Conservation (phyloP, 306 rosid species). For the Glycine tomentella region DNA sequence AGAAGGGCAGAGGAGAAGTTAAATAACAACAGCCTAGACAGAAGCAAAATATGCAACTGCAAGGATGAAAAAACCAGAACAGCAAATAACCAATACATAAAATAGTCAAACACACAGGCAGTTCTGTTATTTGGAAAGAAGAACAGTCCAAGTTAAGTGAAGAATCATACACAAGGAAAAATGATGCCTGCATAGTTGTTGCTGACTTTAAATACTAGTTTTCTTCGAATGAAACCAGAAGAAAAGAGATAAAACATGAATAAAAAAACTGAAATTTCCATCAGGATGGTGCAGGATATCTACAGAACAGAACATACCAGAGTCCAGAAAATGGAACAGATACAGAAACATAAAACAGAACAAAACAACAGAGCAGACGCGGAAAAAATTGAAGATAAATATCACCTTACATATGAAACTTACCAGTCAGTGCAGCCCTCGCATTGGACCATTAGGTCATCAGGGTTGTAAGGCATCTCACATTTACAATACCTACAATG, state of each 20-base stretch:
- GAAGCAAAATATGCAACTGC: no score
- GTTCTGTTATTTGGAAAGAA: no score
- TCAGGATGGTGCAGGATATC: slow-evolving; percentile 19
- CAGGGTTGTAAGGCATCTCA: slow-evolving; percentile 99
- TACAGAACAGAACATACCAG: slow-evolving; percentile 31
- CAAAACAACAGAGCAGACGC: slow-evolving; percentile 21
- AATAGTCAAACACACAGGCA: no score
- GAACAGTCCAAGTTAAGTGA: no score
- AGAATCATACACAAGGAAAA: no score
- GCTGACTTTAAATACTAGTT: slow-evolving; percentile 42
- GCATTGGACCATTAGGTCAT: slow-evolving; percentile 97
- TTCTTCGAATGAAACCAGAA: slow-evolving; percentile 41
- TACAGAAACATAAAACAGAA: neutral
- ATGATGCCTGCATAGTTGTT: slow-evolving; percentile 22
- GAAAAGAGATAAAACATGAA: slow-evolving; percentile 35
- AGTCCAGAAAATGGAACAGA: slow-evolving; percentile 32
- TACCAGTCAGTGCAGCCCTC: slow-evolving; percentile 97
- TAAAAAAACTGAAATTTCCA: slow-evolving; percentile 33
- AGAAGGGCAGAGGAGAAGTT: no score
- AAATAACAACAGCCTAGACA: no score
- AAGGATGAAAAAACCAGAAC: no score
- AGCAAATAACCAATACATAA: no score
- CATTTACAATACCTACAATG: slow-evolving; percentile 96
- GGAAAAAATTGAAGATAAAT: slow-evolving; percentile 8
- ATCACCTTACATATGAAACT: slow-evolving; percentile 42